phyloP scores from a whole-genome alignment of 306 rosid species.

The Cajanus cajan region DNA sequence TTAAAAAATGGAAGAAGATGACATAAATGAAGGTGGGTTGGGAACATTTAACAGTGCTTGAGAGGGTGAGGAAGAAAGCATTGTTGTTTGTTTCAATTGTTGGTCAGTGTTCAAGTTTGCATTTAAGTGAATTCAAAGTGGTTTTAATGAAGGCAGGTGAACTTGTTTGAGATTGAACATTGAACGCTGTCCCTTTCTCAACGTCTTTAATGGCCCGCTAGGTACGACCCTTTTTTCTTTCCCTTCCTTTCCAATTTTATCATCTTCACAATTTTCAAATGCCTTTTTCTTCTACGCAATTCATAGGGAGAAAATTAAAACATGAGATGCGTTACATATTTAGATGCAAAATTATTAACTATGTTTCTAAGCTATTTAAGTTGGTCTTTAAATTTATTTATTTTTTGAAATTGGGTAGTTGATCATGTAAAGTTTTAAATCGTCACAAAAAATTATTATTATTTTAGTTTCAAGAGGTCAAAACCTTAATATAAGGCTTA shows the following conservation, averaged over 20 bases:
- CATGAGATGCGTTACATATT: background rate
- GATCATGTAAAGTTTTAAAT: too few species aligned
- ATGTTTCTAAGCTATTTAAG: too few species aligned
- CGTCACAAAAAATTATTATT: too few species aligned
- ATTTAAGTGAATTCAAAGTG: constrained; percentile 78
- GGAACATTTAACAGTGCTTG: constrained; percentile 53
- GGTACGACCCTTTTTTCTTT: constrained; percentile 37
- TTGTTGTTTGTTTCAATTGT: constrained; percentile 38
- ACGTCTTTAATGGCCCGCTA: constrained; percentile 43
- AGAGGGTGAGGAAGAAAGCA: constrained; percentile 49
- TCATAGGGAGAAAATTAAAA: background rate
- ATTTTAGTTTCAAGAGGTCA: too few species aligned
- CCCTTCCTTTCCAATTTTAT: background rate
- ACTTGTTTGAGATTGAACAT: constrained; percentile 47
- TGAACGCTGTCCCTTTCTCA: constrained; percentile 43
- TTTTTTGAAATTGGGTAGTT: too few species aligned
- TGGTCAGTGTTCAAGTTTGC: constrained; percentile 70
- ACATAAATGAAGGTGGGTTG: constrained; percentile 83
- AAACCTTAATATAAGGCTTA: too few species aligned
- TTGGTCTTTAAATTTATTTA: too few species aligned
- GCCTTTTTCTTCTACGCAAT: background rate
- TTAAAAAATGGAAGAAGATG: constrained; percentile 25
- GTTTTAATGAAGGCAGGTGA: constrained; percentile 89
- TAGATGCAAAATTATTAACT: too few species aligned
- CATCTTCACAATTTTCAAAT: background rate